phyloP scores from a whole-genome alignment of 2,329 filamentous ascomycete species.

The Aureobasidium namibiae region DNA sequence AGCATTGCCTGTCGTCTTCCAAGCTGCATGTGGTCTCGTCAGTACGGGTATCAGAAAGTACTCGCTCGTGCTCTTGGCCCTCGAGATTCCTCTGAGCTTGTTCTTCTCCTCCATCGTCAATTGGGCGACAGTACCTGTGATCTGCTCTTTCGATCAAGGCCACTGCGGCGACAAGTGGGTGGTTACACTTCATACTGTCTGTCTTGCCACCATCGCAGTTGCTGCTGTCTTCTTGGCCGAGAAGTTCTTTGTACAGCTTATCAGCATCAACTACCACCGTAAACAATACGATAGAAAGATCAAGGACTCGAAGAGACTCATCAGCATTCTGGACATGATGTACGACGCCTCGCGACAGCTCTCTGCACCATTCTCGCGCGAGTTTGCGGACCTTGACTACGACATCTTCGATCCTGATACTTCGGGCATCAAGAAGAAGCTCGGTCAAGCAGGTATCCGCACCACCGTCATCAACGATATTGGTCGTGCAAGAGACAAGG shows the following conservation, averaged over 20 bases:
- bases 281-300: slow-evolving; percentile 65
- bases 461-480: slow-evolving; percentile 56
- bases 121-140: slow-evolving; percentile 51
- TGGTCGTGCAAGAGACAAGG: slow-evolving; percentile 69
- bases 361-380: slow-evolving; percentile 74
- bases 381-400: slow-evolving; percentile 74
- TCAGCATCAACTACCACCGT: slow-evolving; percentile 65
- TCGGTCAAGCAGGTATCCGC: slow-evolving; percentile 46
- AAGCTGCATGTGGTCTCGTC: slow-evolving; percentile 62
- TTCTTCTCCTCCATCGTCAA: slow-evolving; percentile 60
- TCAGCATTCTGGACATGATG: slow-evolving; percentile 63
- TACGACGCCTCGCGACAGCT: slow-evolving; percentile 73
- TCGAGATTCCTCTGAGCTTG: slow-evolving; percentile 59
- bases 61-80: slow-evolving; percentile 53
- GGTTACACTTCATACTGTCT: slow-evolving; percentile 45
- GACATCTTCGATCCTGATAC: slow-evolving; percentile 69
- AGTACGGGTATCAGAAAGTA: slow-evolving; percentile 65
- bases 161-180: slow-evolving; percentile 33
- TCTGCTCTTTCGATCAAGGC: slow-evolving; percentile 17
- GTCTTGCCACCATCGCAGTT: slow-evolving; percentile 54
- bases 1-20: slow-evolving; percentile 53
- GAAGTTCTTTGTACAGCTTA: slow-evolving; percentile 62
- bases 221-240: slow-evolving; percentile 58
- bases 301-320: slow-evolving; percentile 68
- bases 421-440: slow-evolving; percentile 38